phyloP scores from a whole-genome alignment of 2,329 filamentous ascomycete genomes.

The Ophiosphaerella herpotricha region DNA sequence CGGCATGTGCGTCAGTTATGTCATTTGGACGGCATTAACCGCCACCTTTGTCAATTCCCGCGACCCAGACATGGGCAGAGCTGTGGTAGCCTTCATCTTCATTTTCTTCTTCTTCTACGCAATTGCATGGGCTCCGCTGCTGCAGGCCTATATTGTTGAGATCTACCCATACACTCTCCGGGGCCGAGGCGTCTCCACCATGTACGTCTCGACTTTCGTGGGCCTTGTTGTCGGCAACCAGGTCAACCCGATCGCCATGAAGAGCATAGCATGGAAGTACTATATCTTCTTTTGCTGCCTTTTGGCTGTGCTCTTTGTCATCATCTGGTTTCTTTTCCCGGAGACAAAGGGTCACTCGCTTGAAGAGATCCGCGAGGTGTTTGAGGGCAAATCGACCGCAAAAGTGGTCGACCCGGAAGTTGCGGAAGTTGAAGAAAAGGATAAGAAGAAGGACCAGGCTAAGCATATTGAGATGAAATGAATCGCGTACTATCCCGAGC shows the following conservation, averaged over 20 bases:
- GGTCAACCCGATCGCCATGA: slow-evolving; percentile 63
- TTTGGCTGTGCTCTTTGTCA: not conserved
- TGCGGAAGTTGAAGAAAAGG: no score
- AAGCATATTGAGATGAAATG: no score
- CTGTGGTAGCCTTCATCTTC: slow-evolving; percentile 10
- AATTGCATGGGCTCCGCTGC: slow-evolving; percentile 41
- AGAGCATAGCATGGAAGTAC: slow-evolving; percentile 55
- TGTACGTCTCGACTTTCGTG: not conserved
- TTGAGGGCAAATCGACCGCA: slow-evolving; percentile 1
- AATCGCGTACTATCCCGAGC: no score
- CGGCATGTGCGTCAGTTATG: slow-evolving; percentile 51
- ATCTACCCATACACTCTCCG: slow-evolving; percentile 39
- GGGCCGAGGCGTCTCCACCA: slow-evolving; percentile 3
- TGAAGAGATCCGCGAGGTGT: slow-evolving; percentile 15
- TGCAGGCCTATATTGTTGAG: slow-evolving; percentile 36
- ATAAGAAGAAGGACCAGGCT: no score
- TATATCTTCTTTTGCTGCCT: slow-evolving; percentile 54
- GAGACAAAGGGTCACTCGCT: slow-evolving; percentile 16
- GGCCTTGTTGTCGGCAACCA: slow-evolving; percentile 23
- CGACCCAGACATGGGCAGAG: not conserved
- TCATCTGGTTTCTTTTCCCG: slow-evolving; percentile 11
- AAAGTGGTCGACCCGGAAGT: no score
- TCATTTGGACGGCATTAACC: slow-evolving; percentile 49
- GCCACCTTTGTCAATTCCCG: slow-evolving; percentile 16
- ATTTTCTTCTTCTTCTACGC: slow-evolving; percentile 10